Evolutionary conservation across 139 green algal species (phyloP).

Genomic region (Chlorella sp.): DNA sequence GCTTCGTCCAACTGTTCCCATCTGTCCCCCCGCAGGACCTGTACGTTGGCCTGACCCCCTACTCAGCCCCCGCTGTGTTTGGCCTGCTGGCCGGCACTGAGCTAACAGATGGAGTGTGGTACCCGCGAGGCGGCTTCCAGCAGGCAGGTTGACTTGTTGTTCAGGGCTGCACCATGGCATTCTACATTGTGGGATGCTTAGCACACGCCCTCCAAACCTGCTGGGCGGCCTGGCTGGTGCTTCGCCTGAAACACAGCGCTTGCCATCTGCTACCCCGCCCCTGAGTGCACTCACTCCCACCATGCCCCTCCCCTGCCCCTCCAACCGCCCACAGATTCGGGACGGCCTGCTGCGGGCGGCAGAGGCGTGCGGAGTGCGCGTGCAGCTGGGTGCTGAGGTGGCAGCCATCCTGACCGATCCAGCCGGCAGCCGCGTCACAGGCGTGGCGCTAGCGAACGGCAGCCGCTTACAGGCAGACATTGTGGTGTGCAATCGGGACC

Average conservation of each 20-base stretch:
- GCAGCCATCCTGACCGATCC: constrained; percentile 30
- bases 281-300: neutral
- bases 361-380: constrained; percentile 52
- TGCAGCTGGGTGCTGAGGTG: constrained; percentile 52
- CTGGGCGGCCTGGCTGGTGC: neutral
- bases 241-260: too few relatives aligned
- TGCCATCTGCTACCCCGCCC: neutral
- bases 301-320: neutral
- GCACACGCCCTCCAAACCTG: neutral
- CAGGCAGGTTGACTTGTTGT: constrained; percentile 41
- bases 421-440: constrained; percentile 41
- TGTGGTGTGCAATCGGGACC: constrained; percentile 77
- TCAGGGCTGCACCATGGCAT: neutral
- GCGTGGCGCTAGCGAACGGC: constrained; percentile 65
- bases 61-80: constrained; percentile 83
- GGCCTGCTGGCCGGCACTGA: constrained; percentile 87
- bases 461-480: constrained; percentile 59
- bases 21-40: constrained; percentile 61
- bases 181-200: neutral
- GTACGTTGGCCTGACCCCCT: constrained; percentile 88
- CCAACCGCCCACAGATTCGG: neutral
- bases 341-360: constrained; percentile 48
- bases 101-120: constrained; percentile 87
- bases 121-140: constrained; percentile 82
- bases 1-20: too few relatives aligned